Base-by-base conservation (phyloP, 2,329 filamentous ascomycete species). In the Nannizziopsis barbatae region DNA sequence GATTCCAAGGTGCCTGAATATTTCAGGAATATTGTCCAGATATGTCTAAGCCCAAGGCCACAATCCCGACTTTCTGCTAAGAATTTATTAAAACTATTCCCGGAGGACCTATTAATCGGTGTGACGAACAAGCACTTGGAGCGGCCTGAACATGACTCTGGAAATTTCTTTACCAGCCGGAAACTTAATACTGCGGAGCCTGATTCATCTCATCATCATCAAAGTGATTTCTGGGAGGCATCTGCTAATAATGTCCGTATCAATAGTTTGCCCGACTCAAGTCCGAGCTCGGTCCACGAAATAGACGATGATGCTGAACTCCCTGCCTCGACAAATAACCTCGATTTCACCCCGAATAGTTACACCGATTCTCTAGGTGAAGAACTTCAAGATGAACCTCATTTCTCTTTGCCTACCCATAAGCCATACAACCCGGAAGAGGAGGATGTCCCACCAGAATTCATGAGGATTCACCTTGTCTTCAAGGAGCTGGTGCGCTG, bases 1-100 rank as follows among this genome's bases (percentile, higher is more conserved):
- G 72, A 81, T 20, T 43, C 58, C 32, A 56, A 60, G 27, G 75
- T 93, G 7, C 92, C 92, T 0, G 71, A 74, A 10, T 96, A 89
- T 75, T 96, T 86, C 64, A 78, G 80, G 51, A 73, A 77, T 12
- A 73, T 95, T 42, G 80, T 94, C 33, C 76, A 81, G 46, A 80
- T 80, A 12, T 96, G 90, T 62, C 72, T 96, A 45, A 83, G 78
- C 54, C 75, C 82, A 22, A 75, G 81, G 50, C 90, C 92, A 5
- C 79, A 84, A 49, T 71, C 79, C 47, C 79, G 92, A 44, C 70
- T 80, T 9, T 80, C 86, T 44, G 90, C 92, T 2, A 79, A 80
- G 42, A 75, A 81, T 20, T 73, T 96, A 11, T 71, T 94, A 11
- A 63, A 67, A 0, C 70, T 80, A 55, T 92, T 94, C 53, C 86